Evolutionary conservation across 2,329 filamentous ascomycete genomes (phyloP).

Genomic region (Apiospora arundinis): DNA sequence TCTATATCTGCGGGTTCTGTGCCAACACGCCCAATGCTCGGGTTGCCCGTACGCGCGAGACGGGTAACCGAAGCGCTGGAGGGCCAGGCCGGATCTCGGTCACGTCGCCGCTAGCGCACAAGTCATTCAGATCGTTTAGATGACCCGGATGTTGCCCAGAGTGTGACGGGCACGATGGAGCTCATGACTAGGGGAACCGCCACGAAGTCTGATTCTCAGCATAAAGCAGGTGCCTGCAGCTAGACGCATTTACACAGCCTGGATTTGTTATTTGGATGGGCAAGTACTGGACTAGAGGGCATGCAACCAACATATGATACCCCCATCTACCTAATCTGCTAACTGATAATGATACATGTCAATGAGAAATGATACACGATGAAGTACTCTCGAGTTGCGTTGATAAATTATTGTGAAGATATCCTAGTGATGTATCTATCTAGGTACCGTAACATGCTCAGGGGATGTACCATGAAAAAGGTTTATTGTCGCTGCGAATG

Average conservation of each 20-base stretch:
- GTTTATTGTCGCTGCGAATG: neutral
- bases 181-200: neutral
- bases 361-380: slow-evolving; percentile 30
- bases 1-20: slow-evolving; percentile 70
- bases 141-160: slow-evolving; percentile 34
- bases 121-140: slow-evolving; percentile 53
- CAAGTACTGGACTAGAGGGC: slow-evolving; percentile 9
- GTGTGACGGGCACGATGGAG: neutral
- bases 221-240: neutral
- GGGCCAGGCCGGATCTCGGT: slow-evolving; percentile 33
- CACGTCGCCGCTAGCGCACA: slow-evolving; percentile 51
- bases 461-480: neutral
- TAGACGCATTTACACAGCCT: slow-evolving; percentile 17
- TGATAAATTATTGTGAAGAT: neutral
- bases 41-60: slow-evolving; percentile 44
- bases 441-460: neutral
- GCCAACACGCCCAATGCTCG: slow-evolving; percentile 56
- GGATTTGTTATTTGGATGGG: slow-evolving; percentile 7
- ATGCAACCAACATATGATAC: slow-evolving; percentile 38
- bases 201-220: neutral
- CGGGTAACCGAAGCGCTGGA: slow-evolving; percentile 41
- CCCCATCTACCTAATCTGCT: slow-evolving; percentile 34
- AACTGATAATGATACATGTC: slow-evolving; percentile 34
- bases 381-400: neutral
- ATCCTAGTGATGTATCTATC: neutral